phyloP scores from a whole-genome alignment of 176 grass and related monocot genomes.

The Ensete glaucum region DNA sequence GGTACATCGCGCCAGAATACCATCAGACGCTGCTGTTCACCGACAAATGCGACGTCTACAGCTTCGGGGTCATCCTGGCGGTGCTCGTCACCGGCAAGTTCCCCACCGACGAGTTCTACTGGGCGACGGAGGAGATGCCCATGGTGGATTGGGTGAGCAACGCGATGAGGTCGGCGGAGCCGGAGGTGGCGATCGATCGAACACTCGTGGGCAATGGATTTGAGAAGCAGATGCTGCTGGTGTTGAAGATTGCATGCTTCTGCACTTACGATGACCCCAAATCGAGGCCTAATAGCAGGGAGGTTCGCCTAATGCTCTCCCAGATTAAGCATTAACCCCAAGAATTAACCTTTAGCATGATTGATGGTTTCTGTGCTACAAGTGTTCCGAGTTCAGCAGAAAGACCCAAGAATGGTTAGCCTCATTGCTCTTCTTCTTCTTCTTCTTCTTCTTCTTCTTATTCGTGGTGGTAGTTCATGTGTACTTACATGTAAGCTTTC shows the following conservation, averaged over 20 bases:
- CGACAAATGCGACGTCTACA: constrained; percentile 13
- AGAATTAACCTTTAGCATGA: too few species aligned
- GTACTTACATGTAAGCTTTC: too few species aligned
- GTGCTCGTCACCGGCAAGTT: constrained; percentile 4
- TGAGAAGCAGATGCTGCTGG: constrained; percentile 15
- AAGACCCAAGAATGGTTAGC: too few species aligned
- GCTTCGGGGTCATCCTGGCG: constrained; percentile 20
- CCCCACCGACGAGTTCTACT: constrained; percentile 21
- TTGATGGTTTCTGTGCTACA: too few species aligned
- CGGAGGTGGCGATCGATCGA: background rate
- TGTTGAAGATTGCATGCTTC: constrained; percentile 10
- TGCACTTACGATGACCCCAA: constrained; percentile 10
- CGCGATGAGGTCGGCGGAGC: background rate
- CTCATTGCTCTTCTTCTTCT: too few species aligned
- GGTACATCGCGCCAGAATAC: constrained; percentile 19
- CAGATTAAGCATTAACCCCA: constrained; percentile 1
- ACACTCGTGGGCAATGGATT: background rate
- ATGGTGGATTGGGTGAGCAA: constrained; percentile 13
- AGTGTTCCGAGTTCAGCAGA: too few species aligned
- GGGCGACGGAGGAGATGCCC: constrained; percentile 41
- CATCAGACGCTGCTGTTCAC: constrained; percentile 3
- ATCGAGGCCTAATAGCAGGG: constrained; percentile 10
- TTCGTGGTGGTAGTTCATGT: too few species aligned
- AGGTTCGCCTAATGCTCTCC: background rate
- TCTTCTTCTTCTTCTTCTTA: too few species aligned